Evolutionary conservation across 2,329 filamentous ascomycete genomes (phyloP), one percentile per base, ranked within the genome.

Genomic region (Botrytis aclada): DNA sequence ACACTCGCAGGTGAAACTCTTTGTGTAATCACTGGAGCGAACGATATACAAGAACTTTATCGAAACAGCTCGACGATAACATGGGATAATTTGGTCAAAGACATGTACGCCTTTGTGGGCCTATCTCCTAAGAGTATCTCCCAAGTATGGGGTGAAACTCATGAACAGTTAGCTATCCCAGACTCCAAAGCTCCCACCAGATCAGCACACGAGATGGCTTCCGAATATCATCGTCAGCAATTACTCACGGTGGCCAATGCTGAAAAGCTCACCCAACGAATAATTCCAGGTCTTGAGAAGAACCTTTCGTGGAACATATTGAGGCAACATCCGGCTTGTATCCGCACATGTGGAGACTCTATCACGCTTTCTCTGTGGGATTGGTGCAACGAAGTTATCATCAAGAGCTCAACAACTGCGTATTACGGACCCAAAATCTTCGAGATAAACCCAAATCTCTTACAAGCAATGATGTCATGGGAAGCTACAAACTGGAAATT

Each of bases 401-500:
- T 69, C 22, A 69, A 29, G 9, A 37, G 66, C 34, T 69, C 66
- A 20, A 9, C 9, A 10, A 60, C 39, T 9, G 66, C 39, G 37
- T 69, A 61, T 37, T 69, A 69, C 16, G 54, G 66, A 45, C n/a
- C 1, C 41, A 69, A 69, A 18, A 32, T 69, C 4, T 58, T 45
- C 20, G 66, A 69, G 10, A 45, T 47, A 29, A 69, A 69, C n/a
- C 66, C 54, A 2, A 34, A 69, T 43, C 66, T 69, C 29, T n/a
- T 43, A 6, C 25, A 61, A 45, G 25, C 29, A 32, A 39, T 41
- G 22, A 39, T 61, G n/a, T 12, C 16, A 61, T 69, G 54, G 54
- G 66, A 69, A 25, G 39, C 34, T 6, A 69, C 54, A 43, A 69
- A 34, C 18, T 61, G 66, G 66, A 71, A 71, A 41, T 39, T 54